Conservation (phyloP, 306 rosid species). For the Nissolia schottii region DNA sequence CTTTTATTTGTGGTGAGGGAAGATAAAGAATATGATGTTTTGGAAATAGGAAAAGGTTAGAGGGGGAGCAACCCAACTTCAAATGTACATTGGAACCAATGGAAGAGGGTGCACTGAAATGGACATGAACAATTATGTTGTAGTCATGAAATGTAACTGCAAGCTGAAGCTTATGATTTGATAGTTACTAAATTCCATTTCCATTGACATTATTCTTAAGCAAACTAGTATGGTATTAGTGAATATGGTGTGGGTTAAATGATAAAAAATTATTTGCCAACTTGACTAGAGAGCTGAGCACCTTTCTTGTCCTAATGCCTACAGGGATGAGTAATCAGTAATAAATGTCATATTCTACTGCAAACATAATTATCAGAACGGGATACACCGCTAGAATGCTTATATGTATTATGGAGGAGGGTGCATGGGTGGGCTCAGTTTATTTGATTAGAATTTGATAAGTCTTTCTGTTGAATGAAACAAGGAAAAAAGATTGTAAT, state of each 20-base stretch:
- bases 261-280: neutral
- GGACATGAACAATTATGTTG: neutral
- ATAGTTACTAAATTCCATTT: neutral
- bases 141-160: neutral
- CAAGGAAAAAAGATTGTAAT: neutral
- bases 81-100: neutral
- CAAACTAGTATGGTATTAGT: neutral
- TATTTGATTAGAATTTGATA: neutral
- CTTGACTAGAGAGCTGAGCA: neutral
- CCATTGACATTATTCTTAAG: neutral
- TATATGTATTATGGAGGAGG: neutral
- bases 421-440: neutral
- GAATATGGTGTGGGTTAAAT: neutral
- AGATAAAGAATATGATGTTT: neutral
- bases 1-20: conserved; percentile 7
- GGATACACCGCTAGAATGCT: neutral
- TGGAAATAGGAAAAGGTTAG: conserved; percentile 15
- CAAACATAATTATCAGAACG: conserved; percentile 1
- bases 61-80: neutral
- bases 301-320: neutral
- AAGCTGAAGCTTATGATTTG: neutral
- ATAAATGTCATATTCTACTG: neutral
- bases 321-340: neutral
- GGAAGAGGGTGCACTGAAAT: neutral
- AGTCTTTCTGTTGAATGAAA: conserved; percentile 1